phyloP scores from a whole-genome alignment of 352 stramenopile genomes.

The Saprolegnia diclina region DNA sequence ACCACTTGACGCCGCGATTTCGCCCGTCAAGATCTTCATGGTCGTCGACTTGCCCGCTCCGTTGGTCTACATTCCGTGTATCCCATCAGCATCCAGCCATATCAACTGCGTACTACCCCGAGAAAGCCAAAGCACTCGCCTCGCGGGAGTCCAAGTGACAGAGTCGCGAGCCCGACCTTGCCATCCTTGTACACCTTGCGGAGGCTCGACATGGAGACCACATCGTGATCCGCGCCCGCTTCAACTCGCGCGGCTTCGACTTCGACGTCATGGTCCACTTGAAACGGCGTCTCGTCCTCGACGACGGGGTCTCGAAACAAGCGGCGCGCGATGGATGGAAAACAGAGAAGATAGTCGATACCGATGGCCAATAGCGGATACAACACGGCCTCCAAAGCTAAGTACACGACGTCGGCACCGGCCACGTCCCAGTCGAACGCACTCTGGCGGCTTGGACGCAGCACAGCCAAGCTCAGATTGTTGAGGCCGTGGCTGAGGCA shows the following conservation, averaged over 20 bases:
- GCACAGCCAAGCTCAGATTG: conserved; percentile 18
- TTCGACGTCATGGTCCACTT: conserved; percentile 39
- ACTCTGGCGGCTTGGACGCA: conserved; percentile 7
- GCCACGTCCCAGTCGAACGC: conserved; percentile 30
- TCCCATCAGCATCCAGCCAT: conserved; percentile 1
- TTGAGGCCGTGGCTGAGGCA: conserved; percentile 41
- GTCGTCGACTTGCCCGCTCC: conserved; percentile 79
- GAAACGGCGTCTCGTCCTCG: conserved; percentile 15
- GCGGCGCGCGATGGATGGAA: conserved; percentile 1
- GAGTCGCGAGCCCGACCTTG: conserved; percentile 69
- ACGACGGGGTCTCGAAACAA: conserved; percentile 21
- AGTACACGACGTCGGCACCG: conserved; percentile 29
- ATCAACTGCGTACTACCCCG: conserved; percentile 38
- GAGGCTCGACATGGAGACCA: conserved; percentile 39
- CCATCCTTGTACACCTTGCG: conserved; percentile 65
- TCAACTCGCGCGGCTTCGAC: conserved; percentile 28
- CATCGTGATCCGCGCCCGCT: conserved; percentile 31
- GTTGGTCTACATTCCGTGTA: conserved; percentile 38
- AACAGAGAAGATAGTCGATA: conserved; percentile 30
- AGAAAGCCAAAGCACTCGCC: conserved; percentile 93
- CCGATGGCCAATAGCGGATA: conserved; percentile 30
- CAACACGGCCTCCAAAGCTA: conserved; percentile 29
- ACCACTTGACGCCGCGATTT: conserved; percentile 63
- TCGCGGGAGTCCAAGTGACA: conserved; percentile 78
- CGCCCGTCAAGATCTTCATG: conserved; percentile 73